Evolutionary conservation across 768 basidiomycete genomes (phyloP).

Genomic region (Boletus rufocinnamomeus): DNA sequence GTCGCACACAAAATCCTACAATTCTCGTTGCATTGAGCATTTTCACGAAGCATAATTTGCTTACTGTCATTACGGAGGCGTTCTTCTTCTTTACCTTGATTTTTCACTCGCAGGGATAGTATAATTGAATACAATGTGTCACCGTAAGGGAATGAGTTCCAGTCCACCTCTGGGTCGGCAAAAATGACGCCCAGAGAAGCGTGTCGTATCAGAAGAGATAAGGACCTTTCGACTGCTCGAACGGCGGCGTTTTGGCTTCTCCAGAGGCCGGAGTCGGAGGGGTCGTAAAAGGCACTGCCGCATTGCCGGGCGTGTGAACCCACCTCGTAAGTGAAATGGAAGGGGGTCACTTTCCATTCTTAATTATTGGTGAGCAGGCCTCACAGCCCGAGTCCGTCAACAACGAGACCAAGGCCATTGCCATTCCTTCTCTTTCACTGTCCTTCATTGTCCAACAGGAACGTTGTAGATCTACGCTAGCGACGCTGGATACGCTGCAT

Average conservation of each 20-base stretch:
- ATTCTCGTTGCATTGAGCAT: slow-evolving; percentile 32
- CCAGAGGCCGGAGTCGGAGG: not conserved
- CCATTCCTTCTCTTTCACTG: slow-evolving; percentile 20
- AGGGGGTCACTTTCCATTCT: slow-evolving; percentile 33
- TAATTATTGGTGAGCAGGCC: slow-evolving; percentile 21
- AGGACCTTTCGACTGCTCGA: not conserved
- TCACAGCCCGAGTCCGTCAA: slow-evolving; percentile 26
- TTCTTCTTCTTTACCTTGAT: slow-evolving; percentile 9
- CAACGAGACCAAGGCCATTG: slow-evolving; percentile 28
- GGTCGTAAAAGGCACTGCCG: not conserved
- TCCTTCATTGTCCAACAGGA: slow-evolving; percentile 23
- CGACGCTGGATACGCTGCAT: slow-evolving; percentile 31
- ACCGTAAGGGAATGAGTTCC: not conserved
- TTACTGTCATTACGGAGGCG: slow-evolving; percentile 20
- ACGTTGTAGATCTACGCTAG: slow-evolving; percentile 21
- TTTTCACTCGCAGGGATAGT: slow-evolving; percentile 18
- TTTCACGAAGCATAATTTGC: slow-evolving; percentile 25
- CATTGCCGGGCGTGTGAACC: slow-evolving; percentile 12
- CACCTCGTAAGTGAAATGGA: slow-evolving; percentile 19
- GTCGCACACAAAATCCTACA: slow-evolving; percentile 28
- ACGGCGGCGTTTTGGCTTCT: not conserved
- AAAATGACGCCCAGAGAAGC: not conserved
- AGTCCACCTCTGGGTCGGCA: no score
- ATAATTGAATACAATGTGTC: slow-evolving; percentile 22
- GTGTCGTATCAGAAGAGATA: not conserved